Evolutionary conservation across 129 eudicot genomes (phyloP), one percentile per base, ranked within the genome.

Genomic region (Dittrichia graveolens): DNA sequence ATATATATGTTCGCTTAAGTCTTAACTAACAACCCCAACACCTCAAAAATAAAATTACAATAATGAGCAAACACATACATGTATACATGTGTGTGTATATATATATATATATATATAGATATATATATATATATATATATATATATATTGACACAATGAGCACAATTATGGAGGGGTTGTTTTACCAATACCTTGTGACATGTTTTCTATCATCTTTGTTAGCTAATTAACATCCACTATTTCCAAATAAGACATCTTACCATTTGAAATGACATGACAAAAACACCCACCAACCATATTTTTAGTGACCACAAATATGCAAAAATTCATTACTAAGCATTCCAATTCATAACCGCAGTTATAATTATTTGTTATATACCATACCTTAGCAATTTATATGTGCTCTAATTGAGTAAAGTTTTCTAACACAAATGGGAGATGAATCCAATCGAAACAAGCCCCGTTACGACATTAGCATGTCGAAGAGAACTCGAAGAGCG

Each of bases 391-490:
- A 78, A 24, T 41, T 24, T 54, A 8, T 54, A 8, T 55, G 65
- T 57, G 64, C 55, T 19, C 35, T 45, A n/a, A 35, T 15, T 65
- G 14, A 42, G 40, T 57, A 55, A 64, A 41, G 4, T 41, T 68
- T 15, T 53, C 61, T 9, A 39, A 4, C 63, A 10, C 37, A 75
- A 81, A 88, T 88, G 95, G 95, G 74, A 80, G 83, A 72, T 35
- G 76, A 88, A 72, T 65, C 63, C 35, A 69, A 61, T 18, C 64
- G 81, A 6, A 41, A 9, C 15, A 88, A 83, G 70, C 83, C 79
- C 18, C 91, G 7, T 13, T 86, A 83, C 64, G 88, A 89, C 71
- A 80, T 89, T 57, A 50, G 78, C 71, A 89, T 83, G 96, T 89
- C 96, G 5, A 83, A 69, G 73, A 81, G 96, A 81, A 89, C 96